These are phyloP conservation scores for Boletus barrowsii DNA, from an alignment of 768 basidiomycete genomes.

Conservation along the genomic window DNA sequence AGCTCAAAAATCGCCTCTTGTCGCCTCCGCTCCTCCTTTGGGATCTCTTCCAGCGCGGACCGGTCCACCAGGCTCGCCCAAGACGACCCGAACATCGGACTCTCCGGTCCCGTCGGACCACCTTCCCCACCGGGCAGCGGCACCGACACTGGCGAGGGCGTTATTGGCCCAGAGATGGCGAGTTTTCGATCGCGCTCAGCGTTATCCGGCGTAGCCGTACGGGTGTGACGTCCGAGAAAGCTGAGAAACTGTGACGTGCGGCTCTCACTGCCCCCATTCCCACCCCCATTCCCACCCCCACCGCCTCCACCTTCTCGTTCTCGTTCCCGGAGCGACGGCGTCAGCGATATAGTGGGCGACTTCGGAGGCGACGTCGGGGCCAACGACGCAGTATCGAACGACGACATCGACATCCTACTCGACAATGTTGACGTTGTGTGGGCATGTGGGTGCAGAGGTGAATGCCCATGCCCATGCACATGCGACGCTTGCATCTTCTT, in stretches of 20 bases:
- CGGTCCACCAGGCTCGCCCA: constrained; percentile 93
- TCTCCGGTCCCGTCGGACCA: constrained; percentile 40
- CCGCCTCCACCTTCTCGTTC: constrained; percentile 5
- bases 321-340: constrained; percentile 25
- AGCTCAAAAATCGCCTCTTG: constrained; percentile 98
- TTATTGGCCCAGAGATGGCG: constrained; percentile 69
- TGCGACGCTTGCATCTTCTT: constrained; percentile 46
- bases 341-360: constrained; percentile 32
- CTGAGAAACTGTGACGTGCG: constrained; percentile 51
- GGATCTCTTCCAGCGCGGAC: constrained; percentile 77
- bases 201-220: constrained; percentile 46
- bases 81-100: constrained; percentile 67
- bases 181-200: constrained; percentile 44
- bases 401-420: constrained; percentile 64
- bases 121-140: background rate
- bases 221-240: constrained; percentile 53
- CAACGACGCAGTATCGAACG: constrained; percentile 42
- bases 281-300: background rate
- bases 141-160: constrained; percentile 12
- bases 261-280: constrained; percentile 28
- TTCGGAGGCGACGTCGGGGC: constrained; percentile 40
- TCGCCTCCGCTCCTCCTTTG: constrained; percentile 71
- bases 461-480: background rate
- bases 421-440: constrained; percentile 1
- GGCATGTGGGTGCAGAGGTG: constrained; percentile 3